Evolutionary conservation across 1,284 basidiomycete genomes (phyloP).

Genomic region (Ganoderma lingzhi): DNA sequence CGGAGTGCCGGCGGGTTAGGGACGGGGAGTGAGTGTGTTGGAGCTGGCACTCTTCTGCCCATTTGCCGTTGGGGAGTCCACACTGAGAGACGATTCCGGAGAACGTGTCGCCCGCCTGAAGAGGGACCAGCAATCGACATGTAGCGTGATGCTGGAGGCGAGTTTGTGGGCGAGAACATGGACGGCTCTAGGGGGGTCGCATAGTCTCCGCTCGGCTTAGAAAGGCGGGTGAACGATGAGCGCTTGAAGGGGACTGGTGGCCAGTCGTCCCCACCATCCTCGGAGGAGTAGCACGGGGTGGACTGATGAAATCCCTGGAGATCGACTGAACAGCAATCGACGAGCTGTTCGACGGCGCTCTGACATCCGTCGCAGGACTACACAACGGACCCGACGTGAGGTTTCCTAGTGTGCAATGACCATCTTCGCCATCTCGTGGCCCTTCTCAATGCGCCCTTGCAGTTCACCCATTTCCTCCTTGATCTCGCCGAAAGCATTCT

Average conservation of each 20-base stretch:
- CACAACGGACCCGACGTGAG: slow-evolving; percentile 61
- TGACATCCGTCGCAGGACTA: slow-evolving; percentile 51
- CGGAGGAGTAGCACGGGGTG: slow-evolving; percentile 48
- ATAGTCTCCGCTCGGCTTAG: slow-evolving; percentile 84
- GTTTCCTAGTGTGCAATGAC: slow-evolving; percentile 60
- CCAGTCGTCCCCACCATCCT: slow-evolving; percentile 68
- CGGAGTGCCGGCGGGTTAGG: slow-evolving; percentile 44
- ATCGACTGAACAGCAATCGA: slow-evolving; percentile 43
- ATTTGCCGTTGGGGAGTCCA: slow-evolving; percentile 34
- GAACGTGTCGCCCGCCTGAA: slow-evolving; percentile 27
- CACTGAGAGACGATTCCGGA: slow-evolving; percentile 32
- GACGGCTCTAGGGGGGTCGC: slow-evolving; percentile 60
- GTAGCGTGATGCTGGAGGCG: slow-evolving; percentile 59
- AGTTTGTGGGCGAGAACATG: slow-evolving; percentile 67
- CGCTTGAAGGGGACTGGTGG: slow-evolving; percentile 49
- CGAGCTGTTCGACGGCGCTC: slow-evolving; percentile 45
- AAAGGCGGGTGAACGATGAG: slow-evolving; percentile 62
- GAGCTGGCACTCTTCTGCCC: slow-evolving; percentile 35
- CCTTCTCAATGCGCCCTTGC: slow-evolving; percentile 74
- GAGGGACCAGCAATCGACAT: slow-evolving; percentile 44
- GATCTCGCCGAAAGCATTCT: slow-evolving; percentile 56
- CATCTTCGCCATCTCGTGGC: slow-evolving; percentile 78
- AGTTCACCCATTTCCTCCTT: slow-evolving; percentile 75
- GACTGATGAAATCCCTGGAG: slow-evolving; percentile 40
- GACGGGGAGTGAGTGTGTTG: slow-evolving; percentile 39